Base-by-base conservation (phyloP, 148 eudicot species). In the Camellia lanceoleosa region DNA sequence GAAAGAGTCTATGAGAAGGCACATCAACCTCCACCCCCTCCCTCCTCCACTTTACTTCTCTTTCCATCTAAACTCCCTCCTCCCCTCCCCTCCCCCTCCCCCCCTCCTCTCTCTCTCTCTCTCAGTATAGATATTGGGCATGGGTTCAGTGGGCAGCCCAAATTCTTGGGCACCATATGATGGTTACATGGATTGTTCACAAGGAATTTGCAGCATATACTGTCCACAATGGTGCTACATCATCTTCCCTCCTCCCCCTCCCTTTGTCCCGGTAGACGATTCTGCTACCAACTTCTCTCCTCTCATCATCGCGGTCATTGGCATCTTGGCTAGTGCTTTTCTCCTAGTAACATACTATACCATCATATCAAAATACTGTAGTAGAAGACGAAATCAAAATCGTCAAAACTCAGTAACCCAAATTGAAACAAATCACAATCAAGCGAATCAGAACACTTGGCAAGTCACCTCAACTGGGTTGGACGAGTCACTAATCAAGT, bases 281-380 rank as follows among this genome's bases (percentile, higher is more conserved):
- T 80, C 88, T 5, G 73, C 79, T 55, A 30, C 79, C 74, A 87
- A 75, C 5, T 88, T 94, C 80, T 91, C 97, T 1, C 98, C 98
- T 3, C 81, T 95, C 2, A 83, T 95, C 82, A 90, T 91, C 0
- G 86, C 94, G 0, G 54, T 94, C 23, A 94, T 94, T 71, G 91
- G 94, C 52, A 82, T 89, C 20, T 78, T 93, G 12, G 90, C 93
- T 7, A 87, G 90, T 71, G 93, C 97, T 12, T 86, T 95, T 54
- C 88, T 93, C 51, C 81, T 93, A 2, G 82, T 91, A 8, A 83
- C 86, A 74, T 95, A 93, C 94, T 95, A 88, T 88, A 86, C 92
- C 56, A 81, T 95, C 76, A 72, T 89, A 81, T 86, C 94, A 7
- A 87, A 82, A 12, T 86, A 87, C 79, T 93, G 89, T 81, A 85